Evolutionary conservation across 139 green algal species (phyloP).

Genomic region (Tetratostichococcus sp.): DNA sequence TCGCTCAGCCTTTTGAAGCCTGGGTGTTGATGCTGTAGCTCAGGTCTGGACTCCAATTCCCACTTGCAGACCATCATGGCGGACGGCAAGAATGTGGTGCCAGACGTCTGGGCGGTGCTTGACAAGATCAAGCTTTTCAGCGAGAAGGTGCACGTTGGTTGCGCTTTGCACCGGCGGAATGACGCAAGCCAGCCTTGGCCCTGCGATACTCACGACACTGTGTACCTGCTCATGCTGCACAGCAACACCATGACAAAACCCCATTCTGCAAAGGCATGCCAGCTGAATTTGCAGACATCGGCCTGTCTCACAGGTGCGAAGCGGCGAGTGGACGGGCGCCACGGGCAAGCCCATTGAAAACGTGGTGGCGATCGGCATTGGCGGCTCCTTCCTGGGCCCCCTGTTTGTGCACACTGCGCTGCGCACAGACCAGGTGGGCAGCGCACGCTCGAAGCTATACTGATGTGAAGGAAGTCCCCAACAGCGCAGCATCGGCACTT

Average conservation of each 20-base stretch:
- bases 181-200: too few species aligned
- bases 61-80: constrained; percentile 74
- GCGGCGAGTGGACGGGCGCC: constrained; percentile 82
- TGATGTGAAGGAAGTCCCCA: too few species aligned
- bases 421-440: constrained; percentile 38
- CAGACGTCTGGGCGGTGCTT: constrained; percentile 94
- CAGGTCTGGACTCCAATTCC: too few species aligned
- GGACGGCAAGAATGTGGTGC: constrained; percentile 89
- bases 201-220: too few species aligned
- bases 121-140: constrained; percentile 97
- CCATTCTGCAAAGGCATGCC: too few species aligned
- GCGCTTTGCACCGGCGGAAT: too few species aligned
- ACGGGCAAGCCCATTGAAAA: constrained; percentile 95
- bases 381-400: constrained; percentile 92
- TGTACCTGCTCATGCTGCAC: too few species aligned
- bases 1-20: too few species aligned
- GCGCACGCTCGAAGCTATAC: background rate
- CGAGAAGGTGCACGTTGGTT: constrained; percentile 76
- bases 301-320: constrained; percentile 57
- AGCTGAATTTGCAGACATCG: too few species aligned
- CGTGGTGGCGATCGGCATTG: constrained; percentile 97
- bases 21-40: too few species aligned
- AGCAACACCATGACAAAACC: too few species aligned
- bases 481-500: too few species aligned
- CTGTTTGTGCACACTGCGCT: constrained; percentile 99